phyloP scores from a whole-genome alignment of 176 grass and related monocot genomes.

The Musa troglodytarum region DNA sequence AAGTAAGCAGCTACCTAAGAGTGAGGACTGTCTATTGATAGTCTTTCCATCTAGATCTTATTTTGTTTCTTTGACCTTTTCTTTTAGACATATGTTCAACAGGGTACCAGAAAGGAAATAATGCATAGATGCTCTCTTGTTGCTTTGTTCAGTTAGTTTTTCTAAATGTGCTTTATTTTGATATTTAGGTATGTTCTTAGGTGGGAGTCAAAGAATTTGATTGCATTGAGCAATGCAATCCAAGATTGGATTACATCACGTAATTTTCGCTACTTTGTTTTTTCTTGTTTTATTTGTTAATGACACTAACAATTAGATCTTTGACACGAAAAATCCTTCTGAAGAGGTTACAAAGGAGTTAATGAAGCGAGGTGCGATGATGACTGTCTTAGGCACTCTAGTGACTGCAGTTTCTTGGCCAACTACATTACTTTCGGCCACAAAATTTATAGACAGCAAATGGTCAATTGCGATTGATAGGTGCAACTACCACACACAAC shows the following conservation, averaged over 20 bases:
- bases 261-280: conserved; percentile 30
- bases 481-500: conserved; percentile 21
- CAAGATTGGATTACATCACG: conserved; percentile 82
- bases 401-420: conserved; percentile 77
- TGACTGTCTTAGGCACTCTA: conserved; percentile 56
- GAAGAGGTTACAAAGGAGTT: conserved; percentile 60
- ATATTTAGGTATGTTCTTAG: conserved; percentile 66
- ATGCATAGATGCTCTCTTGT: not conserved
- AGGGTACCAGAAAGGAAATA: too few species aligned
- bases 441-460: conserved; percentile 90
- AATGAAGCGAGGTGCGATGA: conserved; percentile 82
- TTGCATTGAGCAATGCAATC: conserved; percentile 70
- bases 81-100: too few species aligned
- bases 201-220: conserved; percentile 79
- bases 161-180: conserved; percentile 2
- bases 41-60: too few species aligned
- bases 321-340: not conserved
- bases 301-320: not conserved
- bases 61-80: too few species aligned
- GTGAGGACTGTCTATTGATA: too few species aligned
- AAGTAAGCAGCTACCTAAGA: too few species aligned
- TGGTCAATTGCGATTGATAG: conserved; percentile 84
- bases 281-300: not conserved
- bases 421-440: conserved; percentile 52
- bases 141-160: not conserved